Evolutionary conservation across 331 rosid species (phyloP), one percentile per base, ranked within the genome.

Genomic region (Pyracantha coccinea): DNA sequence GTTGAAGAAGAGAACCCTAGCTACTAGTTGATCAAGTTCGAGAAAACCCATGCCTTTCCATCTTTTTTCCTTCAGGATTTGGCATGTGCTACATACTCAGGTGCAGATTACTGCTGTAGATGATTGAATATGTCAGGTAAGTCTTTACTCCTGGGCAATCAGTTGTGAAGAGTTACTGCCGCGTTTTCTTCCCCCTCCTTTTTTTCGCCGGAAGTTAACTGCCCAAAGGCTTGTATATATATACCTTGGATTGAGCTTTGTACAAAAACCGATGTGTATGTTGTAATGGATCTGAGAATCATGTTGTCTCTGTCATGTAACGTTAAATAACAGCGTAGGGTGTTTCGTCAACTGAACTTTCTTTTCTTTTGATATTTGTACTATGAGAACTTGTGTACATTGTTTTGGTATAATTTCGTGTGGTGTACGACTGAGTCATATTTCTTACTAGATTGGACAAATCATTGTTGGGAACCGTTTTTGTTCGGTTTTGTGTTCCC

Each of bases 1-100:
- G 80, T 53, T 64, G 68, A 88, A 66, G 83, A 77, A 67, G 68
- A 88, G 60, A 68, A 74, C 77, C 55, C 87, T 69, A 72, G 77
- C 4, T 25, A 69, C 79, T 63, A 63, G 54, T 71, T 66, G 41
- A 71, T 55, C 61, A 13, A 31, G 38, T 67, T 45, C 55, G n/a
- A 68, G 69, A 76, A 25, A 68, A 21, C n/a, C 4, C 61, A 47
- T 69, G 71, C 24, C 27, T 24, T 20, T 45, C 21, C 44, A 1
- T 14, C 16, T 31, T 58, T 69, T 74, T 70, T 70, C 7, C 28
- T 60, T 67, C 50, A 19, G 69, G 44, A 62, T 69, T 58, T 54
- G 45, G 77, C 76, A 70, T 69, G 45, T 10, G 47, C 45, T 47
- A n/a, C 41, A 33, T 50, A 4, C 38, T 20, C n/a, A 31, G 76